Evolutionary conservation across 805 yeast genomes (phyloP).

Genomic region (Blastobotrys terrestris): DNA sequence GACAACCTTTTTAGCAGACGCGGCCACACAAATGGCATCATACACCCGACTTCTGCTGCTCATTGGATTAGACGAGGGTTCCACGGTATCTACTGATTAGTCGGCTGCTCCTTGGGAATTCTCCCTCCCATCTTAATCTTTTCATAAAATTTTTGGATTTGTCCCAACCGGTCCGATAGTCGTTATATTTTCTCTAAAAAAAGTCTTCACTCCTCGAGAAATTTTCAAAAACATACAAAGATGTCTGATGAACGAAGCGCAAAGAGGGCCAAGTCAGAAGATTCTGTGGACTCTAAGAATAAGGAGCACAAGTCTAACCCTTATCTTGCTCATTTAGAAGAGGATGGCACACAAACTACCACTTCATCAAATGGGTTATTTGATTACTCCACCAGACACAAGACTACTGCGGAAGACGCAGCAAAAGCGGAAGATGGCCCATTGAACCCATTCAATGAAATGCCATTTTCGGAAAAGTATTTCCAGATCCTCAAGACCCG

Average conservation of each 20-base stretch:
- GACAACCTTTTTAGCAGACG: not conserved
- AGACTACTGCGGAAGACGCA: constrained; percentile 32
- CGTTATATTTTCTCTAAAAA: not conserved
- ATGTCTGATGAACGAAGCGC: not conserved
- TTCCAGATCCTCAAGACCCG: constrained; percentile 71
- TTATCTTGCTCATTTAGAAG: constrained; percentile 28
- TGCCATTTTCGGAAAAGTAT: constrained; percentile 55
- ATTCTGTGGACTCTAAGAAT: constrained; percentile 2
- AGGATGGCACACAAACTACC: constrained; percentile 3
- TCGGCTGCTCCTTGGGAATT: too few species aligned
- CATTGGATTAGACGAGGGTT: too few species aligned
- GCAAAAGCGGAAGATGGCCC: constrained; percentile 38
- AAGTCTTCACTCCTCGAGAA: not conserved
- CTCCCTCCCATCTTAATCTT: too few species aligned
- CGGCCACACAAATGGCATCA: constrained; percentile 7
- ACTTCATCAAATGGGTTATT: not conserved
- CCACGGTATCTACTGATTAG: too few species aligned
- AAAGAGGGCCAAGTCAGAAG: constrained; percentile 13
- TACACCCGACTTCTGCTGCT: not conserved
- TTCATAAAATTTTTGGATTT: constrained; percentile 1
- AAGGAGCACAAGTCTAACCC: constrained; percentile 20
- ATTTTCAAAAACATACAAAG: not conserved
- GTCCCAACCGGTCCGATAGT: not conserved
- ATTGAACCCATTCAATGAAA: constrained; percentile 76
- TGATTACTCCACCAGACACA: constrained; percentile 1